Conservation (phyloP, 176 grass and related monocot species). For the Melocanna baccifera region DNA sequence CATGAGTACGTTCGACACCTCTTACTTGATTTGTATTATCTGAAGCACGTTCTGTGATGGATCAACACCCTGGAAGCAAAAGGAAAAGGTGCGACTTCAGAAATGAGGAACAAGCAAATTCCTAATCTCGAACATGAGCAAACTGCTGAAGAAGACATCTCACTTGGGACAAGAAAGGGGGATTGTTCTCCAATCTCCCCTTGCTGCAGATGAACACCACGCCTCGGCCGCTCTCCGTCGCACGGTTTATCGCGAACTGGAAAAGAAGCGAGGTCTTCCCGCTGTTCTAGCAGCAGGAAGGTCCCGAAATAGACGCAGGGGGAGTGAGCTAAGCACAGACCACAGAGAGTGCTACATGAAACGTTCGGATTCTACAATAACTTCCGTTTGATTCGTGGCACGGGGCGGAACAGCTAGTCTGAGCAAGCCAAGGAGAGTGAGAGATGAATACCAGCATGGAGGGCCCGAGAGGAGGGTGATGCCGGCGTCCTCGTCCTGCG, state of each 20-base stretch:
- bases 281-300: constrained; percentile 34
- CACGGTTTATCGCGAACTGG: constrained; percentile 79
- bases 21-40: constrained; percentile 84
- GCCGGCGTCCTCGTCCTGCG: background rate
- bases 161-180: constrained; percentile 79
- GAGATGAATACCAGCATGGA: constrained; percentile 46
- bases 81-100: background rate
- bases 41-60: constrained; percentile 55
- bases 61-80: constrained; percentile 61
- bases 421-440: background rate
- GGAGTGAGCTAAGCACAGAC: background rate
- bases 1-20: background rate
- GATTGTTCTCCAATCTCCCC: constrained; percentile 66
- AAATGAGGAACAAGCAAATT: background rate
- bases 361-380: background rate
- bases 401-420: background rate
- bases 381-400: background rate
- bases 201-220: constrained; percentile 92
- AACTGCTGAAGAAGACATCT: background rate
- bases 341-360: background rate
- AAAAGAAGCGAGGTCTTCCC: constrained; percentile 93
- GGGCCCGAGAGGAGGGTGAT: constrained; percentile 72
- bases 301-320: background rate
- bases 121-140: background rate
- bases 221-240: constrained; percentile 43